phyloP scores from a whole-genome alignment of 257 asterid species.

The Fraxinus pennsylvanica region DNA sequence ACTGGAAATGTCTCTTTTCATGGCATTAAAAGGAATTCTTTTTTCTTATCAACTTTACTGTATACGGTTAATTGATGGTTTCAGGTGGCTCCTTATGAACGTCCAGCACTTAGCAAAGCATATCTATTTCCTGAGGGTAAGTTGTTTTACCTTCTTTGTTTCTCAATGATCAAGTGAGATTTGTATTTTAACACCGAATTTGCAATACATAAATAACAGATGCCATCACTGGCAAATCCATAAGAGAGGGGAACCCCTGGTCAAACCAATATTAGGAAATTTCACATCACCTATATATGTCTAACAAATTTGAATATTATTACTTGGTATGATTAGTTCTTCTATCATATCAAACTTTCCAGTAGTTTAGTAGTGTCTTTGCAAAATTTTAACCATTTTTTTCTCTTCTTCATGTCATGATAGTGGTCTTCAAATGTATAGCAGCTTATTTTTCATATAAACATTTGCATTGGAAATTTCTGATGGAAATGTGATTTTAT shows the following conservation, averaged over 20 bases:
- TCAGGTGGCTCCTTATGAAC: conserved; percentile 99
- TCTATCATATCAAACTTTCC: background rate
- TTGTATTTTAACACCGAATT: background rate
- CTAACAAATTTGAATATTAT: no score
- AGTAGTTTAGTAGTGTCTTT: background rate
- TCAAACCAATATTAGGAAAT: background rate
- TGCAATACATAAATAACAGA: conserved; percentile 6
- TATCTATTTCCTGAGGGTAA: conserved; percentile 94
- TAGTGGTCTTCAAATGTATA: background rate
- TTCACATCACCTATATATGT: background rate
- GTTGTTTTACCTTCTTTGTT: conserved; percentile 31
- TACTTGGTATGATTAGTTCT: background rate
- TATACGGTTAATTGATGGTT: conserved; percentile 30
- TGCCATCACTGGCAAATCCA: conserved; percentile 1
- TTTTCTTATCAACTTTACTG: conserved; percentile 7
- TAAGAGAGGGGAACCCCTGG: background rate
- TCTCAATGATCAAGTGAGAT: conserved; percentile 1
- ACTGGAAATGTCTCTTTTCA: conserved; percentile 8
- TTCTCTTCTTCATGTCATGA: background rate
- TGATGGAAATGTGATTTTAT: conserved; percentile 15
- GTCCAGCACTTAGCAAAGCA: conserved; percentile 95
- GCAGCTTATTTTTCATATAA: background rate
- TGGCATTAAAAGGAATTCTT: background rate
- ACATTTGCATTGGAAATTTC: conserved; percentile 18
- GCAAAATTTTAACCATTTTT: background rate